Percentiles rank a stretch among this genome's conserved stretches.
Conservation (phyloP, 345 rosid genomes). For the Anacardium occidentale region DNA sequence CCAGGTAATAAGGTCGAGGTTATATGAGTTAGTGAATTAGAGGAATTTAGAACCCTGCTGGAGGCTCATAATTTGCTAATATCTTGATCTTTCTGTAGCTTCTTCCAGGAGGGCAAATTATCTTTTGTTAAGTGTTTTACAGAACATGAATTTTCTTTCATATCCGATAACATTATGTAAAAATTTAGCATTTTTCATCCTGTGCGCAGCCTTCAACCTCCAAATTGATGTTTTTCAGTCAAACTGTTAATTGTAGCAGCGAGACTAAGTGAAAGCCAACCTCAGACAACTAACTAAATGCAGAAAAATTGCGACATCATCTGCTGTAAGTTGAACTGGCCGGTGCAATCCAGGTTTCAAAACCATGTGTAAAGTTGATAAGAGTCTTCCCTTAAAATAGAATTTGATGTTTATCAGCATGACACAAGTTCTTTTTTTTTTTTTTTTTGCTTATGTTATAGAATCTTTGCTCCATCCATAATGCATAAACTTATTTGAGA, state of each 20-base stretch:
- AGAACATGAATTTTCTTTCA: neutral
- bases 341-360: too few relatives aligned
- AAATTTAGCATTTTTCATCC: neutral
- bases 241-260: neutral
- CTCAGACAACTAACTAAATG: neutral
- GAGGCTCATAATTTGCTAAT: neutral
- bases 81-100: neutral
- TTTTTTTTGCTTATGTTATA: too few relatives aligned
- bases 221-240: neutral
- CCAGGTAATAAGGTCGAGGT: neutral
- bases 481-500: too few relatives aligned
- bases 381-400: too few relatives aligned
- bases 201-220: neutral
- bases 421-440: too few relatives aligned
- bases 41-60: neutral
- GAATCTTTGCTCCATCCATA: too few relatives aligned
- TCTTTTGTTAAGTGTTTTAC: neutral
- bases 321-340: neutral
- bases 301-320: neutral
- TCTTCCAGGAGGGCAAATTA: neutral
- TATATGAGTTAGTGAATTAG: neutral
- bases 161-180: neutral
- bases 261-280: constrained; percentile 11
- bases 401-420: neutral
- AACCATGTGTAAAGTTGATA: too few relatives aligned